These are phyloP conservation scores for Chrysosporium queenslandicum DNA, from an alignment of 2,329 filamentous ascomycete genomes.

Conservation along the genomic window DNA sequence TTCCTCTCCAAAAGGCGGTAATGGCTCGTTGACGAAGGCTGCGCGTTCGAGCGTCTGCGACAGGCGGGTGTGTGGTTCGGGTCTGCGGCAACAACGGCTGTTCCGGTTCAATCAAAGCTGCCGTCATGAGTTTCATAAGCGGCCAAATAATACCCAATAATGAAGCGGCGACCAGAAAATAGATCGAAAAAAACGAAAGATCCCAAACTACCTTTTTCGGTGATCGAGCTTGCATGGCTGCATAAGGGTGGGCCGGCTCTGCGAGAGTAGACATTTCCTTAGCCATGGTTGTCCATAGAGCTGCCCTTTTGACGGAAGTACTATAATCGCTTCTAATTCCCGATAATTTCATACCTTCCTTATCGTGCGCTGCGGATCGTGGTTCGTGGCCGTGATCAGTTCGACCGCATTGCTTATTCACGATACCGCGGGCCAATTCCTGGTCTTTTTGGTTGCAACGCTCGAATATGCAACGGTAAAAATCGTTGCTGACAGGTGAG, in stretches of 20 bases:
- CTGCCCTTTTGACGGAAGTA: background rate
- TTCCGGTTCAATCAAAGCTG: background rate
- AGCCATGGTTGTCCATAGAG: background rate
- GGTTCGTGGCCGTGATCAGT: background rate
- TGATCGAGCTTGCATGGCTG: background rate
- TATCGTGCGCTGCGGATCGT: background rate
- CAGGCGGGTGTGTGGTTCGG: background rate
- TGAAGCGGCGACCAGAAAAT: background rate
- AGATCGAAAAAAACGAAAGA: background rate
- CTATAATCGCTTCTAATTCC: background rate
- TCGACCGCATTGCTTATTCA: conserved; percentile 7
- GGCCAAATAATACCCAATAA: background rate
- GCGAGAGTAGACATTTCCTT: background rate
- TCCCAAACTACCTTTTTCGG: conserved; percentile 3
- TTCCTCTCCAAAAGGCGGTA: background rate
- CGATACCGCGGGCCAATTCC: background rate
- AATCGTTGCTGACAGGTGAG: conserved; percentile 7
- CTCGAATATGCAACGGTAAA: conserved; percentile 2
- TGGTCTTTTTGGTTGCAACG: background rate
- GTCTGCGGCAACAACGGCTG: background rate
- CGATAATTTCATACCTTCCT: conserved; percentile 2
- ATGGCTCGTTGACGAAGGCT: background rate
- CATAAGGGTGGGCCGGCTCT: background rate
- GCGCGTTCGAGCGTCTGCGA: background rate
- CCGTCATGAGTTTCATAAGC: background rate